Conservation (phyloP, 768 basidiomycete species). For the Lactarius psammicola region DNA sequence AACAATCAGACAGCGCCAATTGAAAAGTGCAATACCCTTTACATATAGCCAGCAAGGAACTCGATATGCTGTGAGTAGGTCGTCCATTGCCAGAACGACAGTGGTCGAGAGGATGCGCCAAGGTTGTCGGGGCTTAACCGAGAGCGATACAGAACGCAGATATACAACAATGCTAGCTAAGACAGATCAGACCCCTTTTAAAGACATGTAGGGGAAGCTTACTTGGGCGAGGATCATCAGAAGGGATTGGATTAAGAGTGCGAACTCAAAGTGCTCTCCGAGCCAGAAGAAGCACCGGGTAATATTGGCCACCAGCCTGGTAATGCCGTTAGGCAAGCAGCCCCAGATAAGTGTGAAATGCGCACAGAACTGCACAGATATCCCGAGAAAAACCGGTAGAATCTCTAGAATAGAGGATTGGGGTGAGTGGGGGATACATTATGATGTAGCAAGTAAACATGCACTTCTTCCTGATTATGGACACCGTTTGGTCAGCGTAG, state of each 20-base stretch:
- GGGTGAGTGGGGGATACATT: constrained; percentile 8
- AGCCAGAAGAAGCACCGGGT: constrained; percentile 91
- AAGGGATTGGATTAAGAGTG: constrained; percentile 76
- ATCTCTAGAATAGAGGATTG: constrained; percentile 49
- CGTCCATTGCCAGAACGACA: constrained; percentile 86
- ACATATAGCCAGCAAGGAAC: constrained; percentile 80
- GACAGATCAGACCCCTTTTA: constrained; percentile 26
- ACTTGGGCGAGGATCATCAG: constrained; percentile 87
- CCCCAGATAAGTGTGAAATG: constrained; percentile 10
- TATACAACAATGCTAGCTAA: constrained; percentile 75
- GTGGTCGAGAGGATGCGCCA: constrained; percentile 58
- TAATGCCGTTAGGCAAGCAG: background rate
- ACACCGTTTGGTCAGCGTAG: constrained; percentile 77
- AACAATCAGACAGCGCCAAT: constrained; percentile 7
- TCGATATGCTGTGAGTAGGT: constrained; percentile 77
- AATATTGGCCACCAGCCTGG: constrained; percentile 77
- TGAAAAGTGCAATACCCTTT: constrained; percentile 27
- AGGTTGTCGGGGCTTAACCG: constrained; percentile 56
- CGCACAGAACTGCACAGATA: constrained; percentile 79
- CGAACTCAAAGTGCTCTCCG: constrained; percentile 72
- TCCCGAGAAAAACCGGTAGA: constrained; percentile 85
- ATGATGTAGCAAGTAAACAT: constrained; percentile 29
- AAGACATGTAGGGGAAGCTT: constrained; percentile 27
- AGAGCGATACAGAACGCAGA: constrained; percentile 74
- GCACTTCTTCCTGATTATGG: constrained; percentile 76